A percentile compares a stretch with the other conserved stretches of the same genome.
Conservation (phyloP, 2,329 filamentous ascomycete species). For the Diaporthe humulicola region DNA sequence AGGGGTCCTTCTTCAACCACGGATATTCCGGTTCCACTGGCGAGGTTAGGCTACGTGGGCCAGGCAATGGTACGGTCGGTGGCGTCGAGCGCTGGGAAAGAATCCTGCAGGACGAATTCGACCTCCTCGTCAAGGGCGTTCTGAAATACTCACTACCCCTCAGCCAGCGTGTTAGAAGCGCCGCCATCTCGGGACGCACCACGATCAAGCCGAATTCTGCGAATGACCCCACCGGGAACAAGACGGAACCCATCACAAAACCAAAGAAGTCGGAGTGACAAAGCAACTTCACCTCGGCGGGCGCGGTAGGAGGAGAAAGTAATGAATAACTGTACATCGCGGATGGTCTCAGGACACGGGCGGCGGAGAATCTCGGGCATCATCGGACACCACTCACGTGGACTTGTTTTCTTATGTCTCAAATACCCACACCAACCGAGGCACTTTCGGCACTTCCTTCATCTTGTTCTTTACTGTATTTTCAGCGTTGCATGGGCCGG, state of each 20-base stretch:
- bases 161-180: conserved; percentile 70
- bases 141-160: conserved; percentile 83
- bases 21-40: conserved; percentile 80
- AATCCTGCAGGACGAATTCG: conserved; percentile 91
- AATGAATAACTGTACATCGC: conserved; percentile 20
- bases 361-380: background rate
- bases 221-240: conserved; percentile 63
- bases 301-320: background rate
- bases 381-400: conserved; percentile 31
- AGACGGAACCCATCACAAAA: conserved; percentile 47
- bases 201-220: conserved; percentile 73
- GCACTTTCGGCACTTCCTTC: conserved; percentile 12
- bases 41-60: conserved; percentile 83
- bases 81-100: conserved; percentile 91
- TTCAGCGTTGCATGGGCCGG: conserved; percentile 33
- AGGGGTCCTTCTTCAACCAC: conserved; percentile 88
- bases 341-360: background rate
- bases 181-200: conserved; percentile 70
- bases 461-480: conserved; percentile 34
- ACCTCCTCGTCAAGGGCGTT: conserved; percentile 91
- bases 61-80: conserved; percentile 90
- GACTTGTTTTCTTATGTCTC: conserved; percentile 32
- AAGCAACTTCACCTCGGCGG: background rate
- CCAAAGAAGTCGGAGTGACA: conserved; percentile 27
- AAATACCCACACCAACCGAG: conserved; percentile 26